phyloP scores from a whole-genome alignment of 1,284 basidiomycete species.

The Pseudozyma sp. region DNA sequence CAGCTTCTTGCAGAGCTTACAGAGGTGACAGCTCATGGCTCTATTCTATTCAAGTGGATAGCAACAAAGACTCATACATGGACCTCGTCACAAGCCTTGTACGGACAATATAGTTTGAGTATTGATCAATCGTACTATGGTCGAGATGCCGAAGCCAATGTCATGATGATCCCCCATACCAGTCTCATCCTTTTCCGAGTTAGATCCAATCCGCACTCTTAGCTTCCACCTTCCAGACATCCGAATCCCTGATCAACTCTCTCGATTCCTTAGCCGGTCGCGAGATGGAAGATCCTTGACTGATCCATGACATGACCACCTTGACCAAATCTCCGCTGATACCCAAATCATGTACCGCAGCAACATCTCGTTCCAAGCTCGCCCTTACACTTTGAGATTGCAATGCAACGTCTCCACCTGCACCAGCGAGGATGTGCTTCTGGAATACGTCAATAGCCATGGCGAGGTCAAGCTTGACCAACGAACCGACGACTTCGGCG shows the following conservation, averaged over 20 bases:
- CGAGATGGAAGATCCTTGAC: conserved; percentile 44
- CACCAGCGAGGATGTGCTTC: conserved; percentile 30
- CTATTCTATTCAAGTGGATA: too few species aligned
- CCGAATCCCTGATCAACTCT: conserved; percentile 32
- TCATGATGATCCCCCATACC: too few species aligned
- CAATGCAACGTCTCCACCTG: conserved; percentile 35
- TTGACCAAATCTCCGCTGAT: conserved; percentile 40
- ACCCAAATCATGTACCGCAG: conserved; percentile 37
- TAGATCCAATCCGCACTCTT: conserved; percentile 51
- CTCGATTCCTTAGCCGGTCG: conserved; percentile 46
- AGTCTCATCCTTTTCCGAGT: too few species aligned
- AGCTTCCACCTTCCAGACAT: conserved; percentile 36
- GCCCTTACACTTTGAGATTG: conserved; percentile 42
- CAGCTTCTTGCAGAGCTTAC: not conserved
- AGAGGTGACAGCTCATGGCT: not conserved
- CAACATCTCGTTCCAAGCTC: conserved; percentile 33
- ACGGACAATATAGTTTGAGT: too few species aligned
- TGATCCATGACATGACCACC: conserved; percentile 49
- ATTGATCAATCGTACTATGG: not conserved
- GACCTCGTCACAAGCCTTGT: too few species aligned
- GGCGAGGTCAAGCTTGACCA: conserved; percentile 73
- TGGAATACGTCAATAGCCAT: conserved; percentile 28
- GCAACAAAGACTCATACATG: too few species aligned
- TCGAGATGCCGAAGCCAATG: not conserved
- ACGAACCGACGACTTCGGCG: conserved; percentile 76